These are phyloP conservation scores for Filobasidium floriforme DNA, from an alignment of 768 basidiomycete genomes.

Conservation along the genomic window DNA sequence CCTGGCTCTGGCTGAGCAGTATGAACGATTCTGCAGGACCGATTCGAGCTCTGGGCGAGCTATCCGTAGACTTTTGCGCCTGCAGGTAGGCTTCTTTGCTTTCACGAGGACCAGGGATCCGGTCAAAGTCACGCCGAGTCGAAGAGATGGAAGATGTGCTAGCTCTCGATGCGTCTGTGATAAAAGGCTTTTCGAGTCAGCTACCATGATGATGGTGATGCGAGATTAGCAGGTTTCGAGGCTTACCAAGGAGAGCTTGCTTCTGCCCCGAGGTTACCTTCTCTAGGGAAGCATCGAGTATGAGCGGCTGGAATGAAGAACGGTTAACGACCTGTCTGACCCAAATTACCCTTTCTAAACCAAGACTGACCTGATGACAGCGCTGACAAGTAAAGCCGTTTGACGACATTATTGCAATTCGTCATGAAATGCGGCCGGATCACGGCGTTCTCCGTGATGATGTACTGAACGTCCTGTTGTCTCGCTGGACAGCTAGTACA, in stretches of 20 bases:
- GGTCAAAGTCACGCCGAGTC: constrained; percentile 50
- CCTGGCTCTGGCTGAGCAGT: constrained; percentile 67
- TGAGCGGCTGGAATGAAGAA: constrained; percentile 55
- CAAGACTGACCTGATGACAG: constrained; percentile 34
- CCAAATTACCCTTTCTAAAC: background rate
- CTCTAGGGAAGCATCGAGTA: constrained; percentile 86
- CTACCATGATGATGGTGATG: background rate
- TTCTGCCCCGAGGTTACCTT: constrained; percentile 79
- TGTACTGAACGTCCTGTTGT: too few relatives aligned
- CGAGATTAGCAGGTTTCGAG: background rate
- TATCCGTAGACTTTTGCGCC: background rate
- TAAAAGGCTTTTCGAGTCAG: background rate
- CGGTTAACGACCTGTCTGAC: background rate
- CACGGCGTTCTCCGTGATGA: background rate
- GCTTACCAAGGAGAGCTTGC: constrained; percentile 65
- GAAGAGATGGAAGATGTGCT: constrained; percentile 16
- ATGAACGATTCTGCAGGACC: constrained; percentile 77
- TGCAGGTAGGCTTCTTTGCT: constrained; percentile 27
- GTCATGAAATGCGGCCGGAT: background rate
- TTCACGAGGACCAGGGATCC: constrained; percentile 43
- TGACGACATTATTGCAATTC: background rate
- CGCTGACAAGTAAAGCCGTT: constrained; percentile 30
- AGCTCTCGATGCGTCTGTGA: background rate
- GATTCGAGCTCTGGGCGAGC: background rate
- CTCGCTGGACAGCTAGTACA: too few relatives aligned